These are phyloP conservation scores for Hymenoscyphus salicellus DNA, from an alignment of 2,329 filamentous ascomycete species.

Conservation along the genomic window DNA sequence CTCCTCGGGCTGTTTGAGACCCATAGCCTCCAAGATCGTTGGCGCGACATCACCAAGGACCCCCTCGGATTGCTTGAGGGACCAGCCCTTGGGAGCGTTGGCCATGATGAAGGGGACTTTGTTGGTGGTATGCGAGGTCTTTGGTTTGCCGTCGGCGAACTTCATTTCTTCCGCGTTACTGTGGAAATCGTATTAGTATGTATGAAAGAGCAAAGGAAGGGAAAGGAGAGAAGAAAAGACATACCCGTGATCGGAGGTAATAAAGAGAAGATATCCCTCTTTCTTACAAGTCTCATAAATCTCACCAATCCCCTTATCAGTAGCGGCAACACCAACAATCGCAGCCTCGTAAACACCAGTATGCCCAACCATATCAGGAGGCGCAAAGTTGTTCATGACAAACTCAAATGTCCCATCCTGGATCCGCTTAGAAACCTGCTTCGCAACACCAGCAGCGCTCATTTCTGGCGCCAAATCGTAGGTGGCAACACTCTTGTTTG, in stretches of 20 bases:
- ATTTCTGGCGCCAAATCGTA: constrained; percentile 96
- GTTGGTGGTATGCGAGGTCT: constrained; percentile 97
- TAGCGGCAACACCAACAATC: constrained; percentile 77
- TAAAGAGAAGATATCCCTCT: constrained; percentile 87
- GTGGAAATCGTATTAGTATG: constrained; percentile 21
- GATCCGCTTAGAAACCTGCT: constrained; percentile 86
- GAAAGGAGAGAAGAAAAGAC: constrained; percentile 27
- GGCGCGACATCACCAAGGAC: constrained; percentile 97
- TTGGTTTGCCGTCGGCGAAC: constrained; percentile 89
- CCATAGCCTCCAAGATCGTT: constrained; percentile 89
- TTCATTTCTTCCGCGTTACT: constrained; percentile 98
- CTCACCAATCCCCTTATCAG: constrained; percentile 88
- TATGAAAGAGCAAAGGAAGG: background rate
- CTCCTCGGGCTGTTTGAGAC: constrained; percentile 80
- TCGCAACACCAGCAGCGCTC: constrained; percentile 85
- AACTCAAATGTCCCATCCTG: constrained; percentile 86
- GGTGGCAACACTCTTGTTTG: constrained; percentile 84
- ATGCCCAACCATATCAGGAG: constrained; percentile 98
- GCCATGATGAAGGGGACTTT: constrained; percentile 98
- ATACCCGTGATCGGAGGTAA: constrained; percentile 90
- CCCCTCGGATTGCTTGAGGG: constrained; percentile 70
- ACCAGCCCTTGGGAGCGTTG: constrained; percentile 88
- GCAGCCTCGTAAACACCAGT: constrained; percentile 96
- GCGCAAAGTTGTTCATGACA: constrained; percentile 99
- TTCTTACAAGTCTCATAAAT: constrained; percentile 94